Conservation (phyloP, 169 alveolate species). For the Toxoplasma gondii region DNA sequence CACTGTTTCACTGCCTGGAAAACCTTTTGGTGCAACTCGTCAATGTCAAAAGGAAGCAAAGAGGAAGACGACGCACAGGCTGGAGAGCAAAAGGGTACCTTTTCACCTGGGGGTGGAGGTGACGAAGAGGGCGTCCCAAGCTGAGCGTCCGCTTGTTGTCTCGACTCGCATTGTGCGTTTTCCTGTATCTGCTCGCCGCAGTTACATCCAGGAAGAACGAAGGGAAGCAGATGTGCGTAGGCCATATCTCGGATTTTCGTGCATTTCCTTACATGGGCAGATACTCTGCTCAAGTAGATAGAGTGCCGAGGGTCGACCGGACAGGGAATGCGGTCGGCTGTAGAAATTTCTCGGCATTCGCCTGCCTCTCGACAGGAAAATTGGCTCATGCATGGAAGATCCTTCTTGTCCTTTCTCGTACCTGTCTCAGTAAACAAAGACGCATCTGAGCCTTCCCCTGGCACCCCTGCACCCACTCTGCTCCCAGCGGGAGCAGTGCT, state of each 20-base stretch:
- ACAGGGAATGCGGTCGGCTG: constrained; percentile 46
- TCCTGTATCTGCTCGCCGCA: not conserved
- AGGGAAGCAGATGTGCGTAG: constrained; percentile 64
- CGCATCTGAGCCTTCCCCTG: not conserved
- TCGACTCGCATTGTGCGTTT: not conserved
- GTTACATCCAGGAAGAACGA: constrained; percentile 58
- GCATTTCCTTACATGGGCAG: constrained; percentile 64
- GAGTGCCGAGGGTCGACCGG: constrained; percentile 56
- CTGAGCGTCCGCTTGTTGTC: not conserved
- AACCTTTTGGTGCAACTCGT: not conserved
- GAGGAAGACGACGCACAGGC: not conserved
- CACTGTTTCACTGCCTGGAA: constrained; percentile 6
- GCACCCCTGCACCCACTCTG: not conserved
- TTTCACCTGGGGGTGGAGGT: not conserved
- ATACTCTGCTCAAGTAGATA: constrained; percentile 37
- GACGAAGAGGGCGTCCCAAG: too few relatives aligned
- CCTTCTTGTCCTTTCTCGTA: not conserved
- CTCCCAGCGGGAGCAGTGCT: too few relatives aligned
- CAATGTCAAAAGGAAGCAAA: not conserved
- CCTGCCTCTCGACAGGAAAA: not conserved
- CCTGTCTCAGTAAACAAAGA: not conserved
- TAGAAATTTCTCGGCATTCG: not conserved
- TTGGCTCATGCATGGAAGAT: not conserved
- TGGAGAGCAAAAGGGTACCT: not conserved
- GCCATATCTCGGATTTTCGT: constrained; percentile 64